These are phyloP conservation scores for Stylonectria norvegica DNA, from an alignment of 2,329 filamentous ascomycete genomes.

Conservation along the genomic window DNA sequence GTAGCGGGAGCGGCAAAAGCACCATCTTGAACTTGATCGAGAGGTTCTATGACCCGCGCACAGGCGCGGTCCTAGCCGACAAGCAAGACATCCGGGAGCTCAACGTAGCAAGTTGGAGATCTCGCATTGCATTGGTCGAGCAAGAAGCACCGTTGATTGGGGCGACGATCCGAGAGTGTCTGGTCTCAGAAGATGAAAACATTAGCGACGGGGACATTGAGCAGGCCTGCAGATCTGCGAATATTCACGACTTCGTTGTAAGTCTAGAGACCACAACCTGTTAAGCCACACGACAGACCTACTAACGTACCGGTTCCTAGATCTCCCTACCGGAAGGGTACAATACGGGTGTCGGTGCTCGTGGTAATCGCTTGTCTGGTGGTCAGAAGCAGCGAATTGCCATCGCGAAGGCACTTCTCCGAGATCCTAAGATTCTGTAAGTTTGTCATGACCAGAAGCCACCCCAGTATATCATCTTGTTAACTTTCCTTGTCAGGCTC, in stretches of 20 bases:
- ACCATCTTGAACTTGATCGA: constrained; percentile 53
- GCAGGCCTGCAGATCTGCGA: constrained; percentile 45
- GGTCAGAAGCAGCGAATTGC: too few relatives aligned
- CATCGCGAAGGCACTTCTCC: too few relatives aligned
- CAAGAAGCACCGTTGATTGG: constrained; percentile 32
- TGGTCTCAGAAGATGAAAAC: constrained; percentile 34
- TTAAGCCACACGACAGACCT: too few relatives aligned
- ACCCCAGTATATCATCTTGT: too few relatives aligned
- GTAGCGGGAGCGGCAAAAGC: constrained; percentile 48
- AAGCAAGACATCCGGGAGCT: constrained; percentile 15
- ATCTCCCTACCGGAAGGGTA: too few relatives aligned
- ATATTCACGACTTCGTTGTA: constrained; percentile 50
- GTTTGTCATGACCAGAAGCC: too few relatives aligned
- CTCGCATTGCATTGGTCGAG: constrained; percentile 25
- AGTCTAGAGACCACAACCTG: too few relatives aligned
- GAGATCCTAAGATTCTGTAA: too few relatives aligned
- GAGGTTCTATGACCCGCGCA: constrained; percentile 46
- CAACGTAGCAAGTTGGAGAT: constrained; percentile 22
- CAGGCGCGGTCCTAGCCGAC: constrained; percentile 3
- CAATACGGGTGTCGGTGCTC: too few relatives aligned
- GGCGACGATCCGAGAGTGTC: constrained; percentile 44
- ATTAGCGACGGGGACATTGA: constrained; percentile 34
- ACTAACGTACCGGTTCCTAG: too few relatives aligned
- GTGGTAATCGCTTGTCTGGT: too few relatives aligned
- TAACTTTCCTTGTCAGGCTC: too few relatives aligned